phyloP scores from a whole-genome alignment of 139 green algal genomes.

The Zygnema cylindricum region DNA sequence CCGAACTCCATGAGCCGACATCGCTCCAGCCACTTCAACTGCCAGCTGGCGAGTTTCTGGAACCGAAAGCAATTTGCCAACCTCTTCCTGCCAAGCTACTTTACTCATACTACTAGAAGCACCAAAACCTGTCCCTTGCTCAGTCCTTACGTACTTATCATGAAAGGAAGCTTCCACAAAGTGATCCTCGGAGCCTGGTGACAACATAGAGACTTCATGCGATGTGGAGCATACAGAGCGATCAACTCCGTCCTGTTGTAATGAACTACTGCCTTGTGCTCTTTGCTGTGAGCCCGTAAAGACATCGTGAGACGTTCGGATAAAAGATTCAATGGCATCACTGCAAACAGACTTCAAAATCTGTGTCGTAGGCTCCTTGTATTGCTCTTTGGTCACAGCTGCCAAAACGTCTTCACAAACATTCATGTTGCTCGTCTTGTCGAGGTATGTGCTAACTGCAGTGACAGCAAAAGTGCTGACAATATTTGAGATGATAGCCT shows the following conservation, averaged over 20 bases:
- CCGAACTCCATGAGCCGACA: constrained; percentile 44
- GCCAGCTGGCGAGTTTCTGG: constrained; percentile 45
- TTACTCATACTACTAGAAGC: not conserved
- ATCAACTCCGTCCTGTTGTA: not conserved
- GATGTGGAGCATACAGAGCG: not conserved
- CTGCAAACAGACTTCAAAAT: constrained; percentile 26
- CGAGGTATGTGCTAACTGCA: constrained; percentile 33
- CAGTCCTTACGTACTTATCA: not conserved
- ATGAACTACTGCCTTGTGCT: not conserved
- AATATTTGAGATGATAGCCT: constrained; percentile 23
- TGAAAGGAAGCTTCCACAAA: not conserved
- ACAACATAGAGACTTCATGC: not conserved
- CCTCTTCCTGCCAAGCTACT: constrained; percentile 32
- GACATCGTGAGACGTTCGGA: constrained; percentile 44
- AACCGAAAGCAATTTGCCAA: constrained; percentile 39
- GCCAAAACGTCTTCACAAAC: constrained; percentile 47
- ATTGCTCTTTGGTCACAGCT: constrained; percentile 5
- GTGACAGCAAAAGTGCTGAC: constrained; percentile 28
- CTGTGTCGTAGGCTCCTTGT: constrained; percentile 21
- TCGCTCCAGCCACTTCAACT: constrained; percentile 47
- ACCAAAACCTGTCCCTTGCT: not conserved
- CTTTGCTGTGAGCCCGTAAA: constrained; percentile 6
- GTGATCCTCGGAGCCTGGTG: not conserved
- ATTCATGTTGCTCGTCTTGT: constrained; percentile 53
- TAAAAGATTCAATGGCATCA: constrained; percentile 22